phyloP scores from a whole-genome alignment of 331 rosid species.

The Quercus lobata region DNA sequence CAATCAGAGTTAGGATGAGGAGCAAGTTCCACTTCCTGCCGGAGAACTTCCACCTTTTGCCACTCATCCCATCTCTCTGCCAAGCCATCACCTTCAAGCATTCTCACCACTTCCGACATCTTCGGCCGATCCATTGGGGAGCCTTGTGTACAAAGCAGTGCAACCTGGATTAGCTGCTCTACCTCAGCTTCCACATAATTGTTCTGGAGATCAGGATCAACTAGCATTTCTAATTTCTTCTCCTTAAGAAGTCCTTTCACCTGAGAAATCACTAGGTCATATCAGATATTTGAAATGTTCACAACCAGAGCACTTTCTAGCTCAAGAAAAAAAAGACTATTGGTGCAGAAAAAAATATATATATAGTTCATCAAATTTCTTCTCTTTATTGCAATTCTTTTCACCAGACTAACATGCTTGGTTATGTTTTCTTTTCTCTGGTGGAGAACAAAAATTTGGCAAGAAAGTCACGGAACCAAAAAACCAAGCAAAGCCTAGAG shows the following conservation, averaged over 20 bases:
- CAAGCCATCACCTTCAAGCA: conserved; percentile 99
- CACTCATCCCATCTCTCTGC: conserved; percentile 99
- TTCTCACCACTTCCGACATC: conserved; percentile 98
- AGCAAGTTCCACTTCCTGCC: conserved; percentile 89
- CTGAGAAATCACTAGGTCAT: conserved; percentile 35
- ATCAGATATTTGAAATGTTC: conserved; percentile 20
- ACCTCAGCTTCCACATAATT: conserved; percentile 89
- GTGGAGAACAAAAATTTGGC: too few relatives aligned
- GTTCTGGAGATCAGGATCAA: conserved; percentile 91
- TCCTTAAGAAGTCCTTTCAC: conserved; percentile 96
- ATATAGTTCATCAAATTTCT: background rate
- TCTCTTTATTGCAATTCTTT: background rate
- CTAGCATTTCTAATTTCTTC: conserved; percentile 94
- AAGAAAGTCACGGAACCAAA: too few relatives aligned
- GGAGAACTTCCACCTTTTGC: conserved; percentile 94
- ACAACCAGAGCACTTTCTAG: background rate
- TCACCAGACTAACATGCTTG: too few relatives aligned
- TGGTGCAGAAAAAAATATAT: background rate
- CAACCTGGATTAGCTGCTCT: conserved; percentile 97
- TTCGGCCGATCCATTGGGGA: conserved; percentile 96
- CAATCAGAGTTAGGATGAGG: conserved; percentile 94
- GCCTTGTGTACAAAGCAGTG: conserved; percentile 97
- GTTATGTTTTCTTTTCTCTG: too few relatives aligned
- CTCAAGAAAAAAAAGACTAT: background rate
- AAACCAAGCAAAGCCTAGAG: background rate